phyloP scores from a whole-genome alignment of 2,329 filamentous ascomycete genomes.

The Pseudodiploospora longispora region DNA sequence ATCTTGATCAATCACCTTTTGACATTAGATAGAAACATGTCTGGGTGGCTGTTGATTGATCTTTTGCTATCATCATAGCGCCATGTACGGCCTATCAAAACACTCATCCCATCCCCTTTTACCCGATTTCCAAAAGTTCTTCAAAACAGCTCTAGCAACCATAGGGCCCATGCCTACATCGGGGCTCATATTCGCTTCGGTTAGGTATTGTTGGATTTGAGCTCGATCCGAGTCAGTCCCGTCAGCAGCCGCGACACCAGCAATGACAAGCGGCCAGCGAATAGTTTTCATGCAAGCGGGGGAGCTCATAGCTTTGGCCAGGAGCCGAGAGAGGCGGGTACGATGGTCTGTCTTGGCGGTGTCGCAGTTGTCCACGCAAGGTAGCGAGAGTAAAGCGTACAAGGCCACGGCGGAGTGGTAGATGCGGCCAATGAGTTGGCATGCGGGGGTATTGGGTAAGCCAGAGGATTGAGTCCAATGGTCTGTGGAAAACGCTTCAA shows the following conservation, averaged over 20 bases:
- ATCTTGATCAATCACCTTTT: too few species aligned
- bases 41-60: too few species aligned
- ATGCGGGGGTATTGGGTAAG: background rate
- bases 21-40: too few species aligned
- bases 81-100: slow-evolving; percentile 4
- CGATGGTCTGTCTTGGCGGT: background rate
- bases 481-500: background rate
- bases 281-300: background rate
- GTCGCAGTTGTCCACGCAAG: background rate
- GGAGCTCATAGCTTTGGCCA: background rate
- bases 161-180: slow-evolving; percentile 1
- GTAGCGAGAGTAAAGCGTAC: background rate
- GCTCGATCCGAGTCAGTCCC: background rate
- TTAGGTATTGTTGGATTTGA: background rate
- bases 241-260: background rate
- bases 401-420: slow-evolving; percentile 3
- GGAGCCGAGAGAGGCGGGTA: background rate
- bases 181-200: background rate
- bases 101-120: slow-evolving; percentile 7
- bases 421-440: background rate
- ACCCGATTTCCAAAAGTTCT: slow-evolving; percentile 6
- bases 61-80: too few species aligned
- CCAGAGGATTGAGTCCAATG: background rate
- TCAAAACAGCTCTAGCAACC: slow-evolving; percentile 1
- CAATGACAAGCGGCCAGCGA: background rate